Evolutionary conservation across 139 green algal genomes (phyloP).

Genomic region (Tetraselmis chui): DNA sequence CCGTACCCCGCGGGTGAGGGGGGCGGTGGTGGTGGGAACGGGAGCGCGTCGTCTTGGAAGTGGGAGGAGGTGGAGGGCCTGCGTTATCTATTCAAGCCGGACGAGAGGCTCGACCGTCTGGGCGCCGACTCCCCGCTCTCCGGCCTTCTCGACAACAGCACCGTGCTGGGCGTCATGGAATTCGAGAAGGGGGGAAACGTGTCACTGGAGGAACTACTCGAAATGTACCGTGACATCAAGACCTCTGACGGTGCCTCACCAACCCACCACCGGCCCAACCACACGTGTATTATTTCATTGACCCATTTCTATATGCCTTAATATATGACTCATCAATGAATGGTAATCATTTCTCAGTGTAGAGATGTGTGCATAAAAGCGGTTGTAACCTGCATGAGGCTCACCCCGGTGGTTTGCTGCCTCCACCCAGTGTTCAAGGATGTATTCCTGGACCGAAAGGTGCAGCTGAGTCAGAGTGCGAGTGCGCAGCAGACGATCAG

Average conservation of each 20-base stretch:
- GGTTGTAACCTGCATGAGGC: too few species aligned
- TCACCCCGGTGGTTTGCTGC: too few species aligned
- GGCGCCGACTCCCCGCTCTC: neutral
- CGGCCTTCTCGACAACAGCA: neutral
- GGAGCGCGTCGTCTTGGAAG: neutral
- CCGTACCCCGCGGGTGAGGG: too few species aligned
- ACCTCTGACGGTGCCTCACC: neutral
- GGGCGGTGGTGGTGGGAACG: neutral
- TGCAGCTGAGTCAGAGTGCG: neutral
- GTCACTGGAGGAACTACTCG: neutral
- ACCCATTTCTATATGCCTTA: too few species aligned
- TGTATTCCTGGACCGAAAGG: neutral
- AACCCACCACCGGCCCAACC: neutral
- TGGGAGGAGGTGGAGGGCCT: neutral
- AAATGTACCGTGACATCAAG: neutral
- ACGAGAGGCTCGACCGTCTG: neutral
- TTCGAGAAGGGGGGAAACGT: neutral
- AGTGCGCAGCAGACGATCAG: neutral
- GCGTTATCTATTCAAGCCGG: neutral
- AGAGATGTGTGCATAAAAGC: too few species aligned
- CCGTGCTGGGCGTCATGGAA: neutral
- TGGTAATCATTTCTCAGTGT: too few species aligned
- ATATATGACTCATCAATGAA: too few species aligned
- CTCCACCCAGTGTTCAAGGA: neutral
- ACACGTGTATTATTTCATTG: too few species aligned